A percentile compares a stretch with the other conserved stretches of the same genome.
Conservation (phyloP, 2,329 filamentous ascomycete genomes). For the Beauveria medogensis region DNA sequence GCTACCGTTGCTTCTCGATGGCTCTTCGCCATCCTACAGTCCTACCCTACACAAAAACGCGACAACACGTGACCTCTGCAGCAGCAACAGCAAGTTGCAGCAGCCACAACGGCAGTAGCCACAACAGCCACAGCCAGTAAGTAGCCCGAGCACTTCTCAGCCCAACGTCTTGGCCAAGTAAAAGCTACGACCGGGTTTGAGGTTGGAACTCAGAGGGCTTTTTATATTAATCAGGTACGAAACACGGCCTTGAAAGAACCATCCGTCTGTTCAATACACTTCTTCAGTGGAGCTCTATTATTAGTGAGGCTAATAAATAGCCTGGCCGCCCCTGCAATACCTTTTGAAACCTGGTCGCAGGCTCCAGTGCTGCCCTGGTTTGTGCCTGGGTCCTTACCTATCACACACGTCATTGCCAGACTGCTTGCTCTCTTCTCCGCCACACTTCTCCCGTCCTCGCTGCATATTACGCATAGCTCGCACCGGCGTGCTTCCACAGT, state of each 20-base stretch:
- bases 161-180: neutral
- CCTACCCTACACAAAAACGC: neutral
- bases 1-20: no score
- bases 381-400: neutral
- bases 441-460: neutral
- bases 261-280: no score
- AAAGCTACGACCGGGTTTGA: neutral
- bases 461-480: neutral
- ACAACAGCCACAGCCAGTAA: neutral
- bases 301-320: neutral
- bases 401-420: slow-evolving; percentile 10
- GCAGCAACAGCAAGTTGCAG: neutral
- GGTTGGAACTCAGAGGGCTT: neutral
- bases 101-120: neutral
- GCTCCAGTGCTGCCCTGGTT: slow-evolving; percentile 3
- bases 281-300: no score
- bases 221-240: neutral
- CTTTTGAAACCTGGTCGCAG: neutral
- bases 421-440: slow-evolving; percentile 4
- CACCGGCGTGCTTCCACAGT: neutral
- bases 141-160: neutral
- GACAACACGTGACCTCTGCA: neutral
- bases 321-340: neutral
- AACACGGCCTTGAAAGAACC: neutral
- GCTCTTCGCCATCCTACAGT: neutral